These are phyloP conservation scores for Neodidymelliopsis sp. DNA, from an alignment of 2,329 filamentous ascomycete species.

Conservation along the genomic window DNA sequence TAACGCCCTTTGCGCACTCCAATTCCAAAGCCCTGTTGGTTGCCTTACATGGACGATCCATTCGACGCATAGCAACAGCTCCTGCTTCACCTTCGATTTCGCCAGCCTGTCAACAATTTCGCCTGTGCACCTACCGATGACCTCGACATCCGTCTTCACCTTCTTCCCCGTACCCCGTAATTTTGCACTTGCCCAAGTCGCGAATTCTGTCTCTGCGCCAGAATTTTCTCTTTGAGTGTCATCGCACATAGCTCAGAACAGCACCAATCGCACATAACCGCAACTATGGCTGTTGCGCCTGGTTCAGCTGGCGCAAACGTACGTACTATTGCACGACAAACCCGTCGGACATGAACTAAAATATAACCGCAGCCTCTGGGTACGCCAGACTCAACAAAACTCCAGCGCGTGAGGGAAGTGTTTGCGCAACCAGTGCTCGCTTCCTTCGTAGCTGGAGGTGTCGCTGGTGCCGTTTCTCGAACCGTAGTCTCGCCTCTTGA, in stretches of 20 bases:
- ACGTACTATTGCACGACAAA: slow-evolving; percentile 20
- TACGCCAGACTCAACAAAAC: slow-evolving; percentile 27
- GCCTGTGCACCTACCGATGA: slow-evolving; percentile 41
- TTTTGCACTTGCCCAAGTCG: slow-evolving; percentile 24
- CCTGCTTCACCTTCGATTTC: slow-evolving; percentile 16
- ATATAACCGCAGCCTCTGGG: slow-evolving; percentile 21
- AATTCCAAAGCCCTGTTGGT: slow-evolving; percentile 12
- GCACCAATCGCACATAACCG: slow-evolving; percentile 22
- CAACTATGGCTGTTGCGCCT: slow-evolving; percentile 28
- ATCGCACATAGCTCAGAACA: slow-evolving; percentile 33
- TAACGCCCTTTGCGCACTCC: slow-evolving; percentile 17
- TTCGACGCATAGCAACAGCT: slow-evolving; percentile 24
- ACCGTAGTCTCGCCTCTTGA: slow-evolving; percentile 97
- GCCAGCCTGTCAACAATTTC: slow-evolving; percentile 25
- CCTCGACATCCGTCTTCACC: slow-evolving; percentile 29
- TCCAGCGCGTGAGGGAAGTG: slow-evolving; percentile 39
- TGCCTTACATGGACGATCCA: slow-evolving; percentile 43
- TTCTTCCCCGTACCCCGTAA: slow-evolving; percentile 34
- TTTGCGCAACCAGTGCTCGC: slow-evolving; percentile 86
- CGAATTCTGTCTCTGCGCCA: slow-evolving; percentile 15
- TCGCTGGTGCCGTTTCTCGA: slow-evolving; percentile 95
- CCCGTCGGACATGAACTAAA: slow-evolving; percentile 23
- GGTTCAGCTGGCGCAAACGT: slow-evolving; percentile 31
- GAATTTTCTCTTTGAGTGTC: slow-evolving; percentile 16
- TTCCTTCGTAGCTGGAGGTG: slow-evolving; percentile 91